These are phyloP conservation scores for Magnolia officinalis DNA, from an alignment of 164 flowering plant genomes.

Conservation along the genomic window DNA sequence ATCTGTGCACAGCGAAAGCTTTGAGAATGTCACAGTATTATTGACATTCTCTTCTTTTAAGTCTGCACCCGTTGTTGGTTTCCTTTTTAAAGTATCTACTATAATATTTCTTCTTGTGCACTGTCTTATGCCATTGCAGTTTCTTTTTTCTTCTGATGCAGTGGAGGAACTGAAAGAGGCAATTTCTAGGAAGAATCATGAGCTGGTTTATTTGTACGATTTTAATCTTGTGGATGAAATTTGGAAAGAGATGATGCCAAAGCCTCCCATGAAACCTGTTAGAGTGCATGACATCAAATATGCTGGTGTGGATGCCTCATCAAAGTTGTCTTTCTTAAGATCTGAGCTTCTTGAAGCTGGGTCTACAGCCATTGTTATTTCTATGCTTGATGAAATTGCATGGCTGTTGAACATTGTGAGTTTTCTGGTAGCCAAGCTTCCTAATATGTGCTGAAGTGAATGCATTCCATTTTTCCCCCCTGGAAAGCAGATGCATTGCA, in stretches of 20 bases:
- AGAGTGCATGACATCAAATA: constrained; percentile 81
- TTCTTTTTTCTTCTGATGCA: constrained; percentile 90
- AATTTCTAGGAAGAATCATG: constrained; percentile 61
- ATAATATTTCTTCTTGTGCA: constrained; percentile 3
- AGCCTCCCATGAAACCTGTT: constrained; percentile 58
- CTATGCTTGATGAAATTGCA: constrained; percentile 95
- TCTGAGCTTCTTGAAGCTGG: constrained; percentile 58
- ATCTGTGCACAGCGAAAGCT: neutral
- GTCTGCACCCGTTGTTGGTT: neutral
- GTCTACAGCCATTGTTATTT: constrained; percentile 68
- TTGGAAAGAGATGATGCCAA: constrained; percentile 82
- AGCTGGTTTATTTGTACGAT: constrained; percentile 66
- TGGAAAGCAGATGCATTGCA: neutral
- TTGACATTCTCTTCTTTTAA: neutral
- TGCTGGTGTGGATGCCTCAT: constrained; percentile 77
- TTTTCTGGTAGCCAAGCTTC: neutral
- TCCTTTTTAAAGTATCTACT: neutral
- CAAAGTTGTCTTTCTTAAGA: constrained; percentile 69
- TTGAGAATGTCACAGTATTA: neutral
- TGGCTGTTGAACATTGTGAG: constrained; percentile 96
- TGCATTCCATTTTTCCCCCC: neutral
- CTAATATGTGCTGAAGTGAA: neutral
- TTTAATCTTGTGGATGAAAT: constrained; percentile 85
- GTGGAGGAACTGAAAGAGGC: constrained; percentile 78
- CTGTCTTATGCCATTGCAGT: constrained; percentile 62